Evolutionary conservation across 75 land plant genomes (phyloP).

Genomic region (Cryptomeria japonica): DNA sequence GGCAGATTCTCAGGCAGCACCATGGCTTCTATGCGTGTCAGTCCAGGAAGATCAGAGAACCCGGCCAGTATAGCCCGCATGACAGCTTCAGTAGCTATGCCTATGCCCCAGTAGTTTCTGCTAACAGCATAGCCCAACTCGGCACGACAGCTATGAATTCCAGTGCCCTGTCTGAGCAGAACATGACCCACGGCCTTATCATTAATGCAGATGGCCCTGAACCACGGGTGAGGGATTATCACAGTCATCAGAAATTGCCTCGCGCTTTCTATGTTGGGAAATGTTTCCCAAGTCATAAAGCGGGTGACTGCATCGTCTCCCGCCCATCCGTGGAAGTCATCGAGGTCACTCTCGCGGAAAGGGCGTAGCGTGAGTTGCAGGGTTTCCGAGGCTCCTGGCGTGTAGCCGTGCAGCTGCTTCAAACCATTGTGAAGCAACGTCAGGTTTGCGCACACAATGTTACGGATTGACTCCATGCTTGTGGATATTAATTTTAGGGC

Average conservation of each 20-base stretch:
- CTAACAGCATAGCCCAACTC: conserved; percentile 53
- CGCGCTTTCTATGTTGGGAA: conserved; percentile 27
- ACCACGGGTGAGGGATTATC: conserved; percentile 45
- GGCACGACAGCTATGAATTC: conserved; percentile 16
- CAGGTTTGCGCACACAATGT: not conserved
- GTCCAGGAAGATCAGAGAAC: conserved; percentile 32
- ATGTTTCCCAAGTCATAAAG: conserved; percentile 31
- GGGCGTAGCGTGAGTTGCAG: conserved; percentile 27
- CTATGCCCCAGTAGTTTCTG: conserved; percentile 50
- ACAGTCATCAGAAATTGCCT: conserved; percentile 15
- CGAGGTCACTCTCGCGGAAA: conserved; percentile 30
- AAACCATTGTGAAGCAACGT: not conserved
- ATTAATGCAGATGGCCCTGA: conserved; percentile 50
- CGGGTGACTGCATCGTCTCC: conserved; percentile 45
- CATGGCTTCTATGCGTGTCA: conserved; percentile 49
- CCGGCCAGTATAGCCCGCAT: conserved; percentile 24
- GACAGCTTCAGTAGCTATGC: conserved; percentile 55
- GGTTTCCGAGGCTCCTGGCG: not conserved
- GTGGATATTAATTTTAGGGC: too few species aligned
- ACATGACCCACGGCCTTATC: conserved; percentile 3
- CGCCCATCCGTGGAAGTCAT: conserved; percentile 51
- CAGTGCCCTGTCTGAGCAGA: not conserved
- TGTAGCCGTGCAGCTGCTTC: not conserved
- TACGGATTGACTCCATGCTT: not conserved
- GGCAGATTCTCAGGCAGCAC: conserved; percentile 35